These are phyloP conservation scores for Lithohypha guttulata DNA, from an alignment of 2,329 filamentous ascomycete species.

Conservation along the genomic window DNA sequence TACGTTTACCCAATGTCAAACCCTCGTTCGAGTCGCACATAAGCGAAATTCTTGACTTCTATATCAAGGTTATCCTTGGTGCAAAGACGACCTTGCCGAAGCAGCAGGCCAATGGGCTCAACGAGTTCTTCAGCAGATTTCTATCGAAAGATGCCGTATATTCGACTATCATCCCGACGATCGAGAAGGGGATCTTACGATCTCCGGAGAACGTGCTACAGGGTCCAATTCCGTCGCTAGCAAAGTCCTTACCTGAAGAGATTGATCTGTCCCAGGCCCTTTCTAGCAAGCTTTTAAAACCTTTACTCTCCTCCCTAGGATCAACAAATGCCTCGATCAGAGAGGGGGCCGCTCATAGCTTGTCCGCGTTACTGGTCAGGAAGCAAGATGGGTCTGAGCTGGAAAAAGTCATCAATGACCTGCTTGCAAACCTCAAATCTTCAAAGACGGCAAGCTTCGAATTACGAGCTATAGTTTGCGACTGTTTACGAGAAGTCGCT, in stretches of 20 bases:
- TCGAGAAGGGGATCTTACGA: constrained; percentile 82
- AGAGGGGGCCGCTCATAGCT: constrained; percentile 62
- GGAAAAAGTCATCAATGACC: constrained; percentile 62
- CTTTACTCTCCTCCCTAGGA: constrained; percentile 79
- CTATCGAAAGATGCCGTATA: constrained; percentile 62
- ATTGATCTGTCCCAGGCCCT: constrained; percentile 72
- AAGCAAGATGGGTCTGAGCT: constrained; percentile 46
- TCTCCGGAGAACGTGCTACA: constrained; percentile 82
- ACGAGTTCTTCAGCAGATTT: constrained; percentile 71
- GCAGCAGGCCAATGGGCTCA: constrained; percentile 62
- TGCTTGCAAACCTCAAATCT: constrained; percentile 66
- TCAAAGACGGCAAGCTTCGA: constrained; percentile 78
- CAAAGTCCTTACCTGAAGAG: constrained; percentile 55
- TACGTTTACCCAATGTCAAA: constrained; percentile 55
- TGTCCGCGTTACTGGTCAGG: constrained; percentile 55
- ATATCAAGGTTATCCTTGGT: constrained; percentile 70
- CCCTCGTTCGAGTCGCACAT: constrained; percentile 55
- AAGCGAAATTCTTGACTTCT: constrained; percentile 67
- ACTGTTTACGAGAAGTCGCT: constrained; percentile 60
- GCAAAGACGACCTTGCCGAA: constrained; percentile 60
- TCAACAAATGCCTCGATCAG: constrained; percentile 75
- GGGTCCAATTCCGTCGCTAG: constrained; percentile 63
- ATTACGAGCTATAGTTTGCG: constrained; percentile 70
- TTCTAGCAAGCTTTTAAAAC: constrained; percentile 64
- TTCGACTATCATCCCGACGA: constrained; percentile 62